Evolutionary conservation across 768 basidiomycete genomes (phyloP).

Genomic region (Russula brevipes): DNA sequence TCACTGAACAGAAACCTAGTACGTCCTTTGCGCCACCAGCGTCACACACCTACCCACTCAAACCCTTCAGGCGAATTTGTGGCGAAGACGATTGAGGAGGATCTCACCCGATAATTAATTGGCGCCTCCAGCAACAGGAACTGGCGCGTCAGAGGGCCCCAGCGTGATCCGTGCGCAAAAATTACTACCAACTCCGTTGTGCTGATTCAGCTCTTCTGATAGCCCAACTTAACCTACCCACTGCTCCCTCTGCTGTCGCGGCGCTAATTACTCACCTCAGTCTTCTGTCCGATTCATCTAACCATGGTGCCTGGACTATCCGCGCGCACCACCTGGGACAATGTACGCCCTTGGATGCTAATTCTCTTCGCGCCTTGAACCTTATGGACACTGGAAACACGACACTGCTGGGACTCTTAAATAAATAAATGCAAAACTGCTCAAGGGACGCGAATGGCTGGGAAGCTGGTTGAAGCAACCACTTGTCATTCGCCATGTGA

Average conservation of each 20-base stretch:
- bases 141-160: constrained; percentile 8
- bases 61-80: constrained; percentile 70
- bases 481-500: constrained; percentile 88
- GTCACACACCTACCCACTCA: background rate
- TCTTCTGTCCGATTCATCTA: constrained; percentile 69
- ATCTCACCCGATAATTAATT: constrained; percentile 20
- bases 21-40: constrained; percentile 27
- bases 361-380: constrained; percentile 85
- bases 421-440: constrained; percentile 95
- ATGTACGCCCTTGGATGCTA: constrained; percentile 95
- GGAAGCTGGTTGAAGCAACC: constrained; percentile 96
- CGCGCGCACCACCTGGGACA: constrained; percentile 86
- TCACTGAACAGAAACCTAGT: constrained; percentile 89
- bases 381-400: constrained; percentile 72
- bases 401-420: constrained; percentile 80
- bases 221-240: constrained; percentile 76
- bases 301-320: constrained; percentile 75
- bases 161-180: constrained; percentile 12
- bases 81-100: constrained; percentile 24
- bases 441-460: constrained; percentile 80
- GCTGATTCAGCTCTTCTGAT: background rate
- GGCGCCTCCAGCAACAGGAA: background rate
- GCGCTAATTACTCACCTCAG: constrained; percentile 81
- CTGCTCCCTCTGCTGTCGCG: constrained; percentile 73
- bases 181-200: background rate